Evolutionary conservation across 139 green algal species (phyloP), one percentile per base, ranked within the genome.

Genomic region (Picochlorum sp.): DNA sequence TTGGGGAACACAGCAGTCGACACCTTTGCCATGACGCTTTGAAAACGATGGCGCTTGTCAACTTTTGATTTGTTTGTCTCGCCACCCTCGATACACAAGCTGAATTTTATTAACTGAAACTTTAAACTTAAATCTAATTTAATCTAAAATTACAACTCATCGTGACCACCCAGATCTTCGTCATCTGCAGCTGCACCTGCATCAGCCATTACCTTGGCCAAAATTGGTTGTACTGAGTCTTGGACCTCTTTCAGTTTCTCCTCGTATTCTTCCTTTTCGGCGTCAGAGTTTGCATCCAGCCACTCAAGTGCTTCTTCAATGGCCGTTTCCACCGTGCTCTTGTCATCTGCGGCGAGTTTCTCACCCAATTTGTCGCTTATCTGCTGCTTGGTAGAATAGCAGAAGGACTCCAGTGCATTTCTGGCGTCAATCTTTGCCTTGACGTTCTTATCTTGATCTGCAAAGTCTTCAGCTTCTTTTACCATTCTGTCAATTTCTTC

Each of bases 171-270:
- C 8, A 90, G 51, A 31, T 93, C 85, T 33, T 94, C 85, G 0
- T 91, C 83, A 20, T 75, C 80, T 31, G 61, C 77, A n/a, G 53
- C 65, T 2, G 73, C 79, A 44, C 78, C 73, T 24, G 33, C 40
- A 14, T 59, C 71, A 16, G 78, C 56, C 36, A 95, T 94, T 5
- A 85, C 71, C 70, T 85, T 78, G 3, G 72, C 54, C 6, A 99
- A 64, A 67, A 99, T 93, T 51, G 93, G 93, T 55, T 85, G 83
- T 72, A 74, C 86, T 3, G 89, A 61, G 25, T 91, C 87, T 79
- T 98, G 87, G 26, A 99, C 70, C 65, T 96, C 85, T 81, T 97
- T 98, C 16, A 92, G 73, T 75, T 93, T 92, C 33, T 98, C 93
- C 55, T 93, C 76, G 75, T 89, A 96, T 57, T 98, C 93, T 36